Evolutionary conservation across 2,329 filamentous ascomycete genomes (phyloP).

Genomic region (Rutstroemia sp.): DNA sequence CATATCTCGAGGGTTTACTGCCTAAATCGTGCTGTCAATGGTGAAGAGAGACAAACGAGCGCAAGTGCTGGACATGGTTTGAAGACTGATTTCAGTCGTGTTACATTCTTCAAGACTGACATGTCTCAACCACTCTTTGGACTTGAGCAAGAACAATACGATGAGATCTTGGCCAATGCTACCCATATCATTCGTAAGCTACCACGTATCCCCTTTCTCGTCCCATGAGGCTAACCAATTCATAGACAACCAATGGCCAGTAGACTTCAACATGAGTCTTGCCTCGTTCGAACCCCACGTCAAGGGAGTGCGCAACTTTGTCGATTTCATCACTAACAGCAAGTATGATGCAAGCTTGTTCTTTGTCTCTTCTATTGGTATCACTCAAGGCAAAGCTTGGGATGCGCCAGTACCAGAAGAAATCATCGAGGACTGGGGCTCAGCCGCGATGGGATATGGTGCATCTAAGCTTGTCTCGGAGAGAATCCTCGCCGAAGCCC

Average conservation of each 20-base stretch:
- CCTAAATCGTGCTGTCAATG: slow-evolving; percentile 36
- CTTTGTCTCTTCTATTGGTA: slow-evolving; percentile 21
- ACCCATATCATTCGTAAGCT: slow-evolving; percentile 13
- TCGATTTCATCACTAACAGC: slow-evolving; percentile 19
- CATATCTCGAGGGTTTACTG: slow-evolving; percentile 38
- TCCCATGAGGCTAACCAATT: not conserved
- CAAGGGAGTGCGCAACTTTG: slow-evolving; percentile 33
- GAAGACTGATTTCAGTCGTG: slow-evolving; percentile 30
- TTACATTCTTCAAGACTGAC: slow-evolving; percentile 43
- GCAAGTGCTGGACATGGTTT: slow-evolving; percentile 34
- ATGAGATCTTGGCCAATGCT: slow-evolving; percentile 13
- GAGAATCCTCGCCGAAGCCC: slow-evolving; percentile 35
- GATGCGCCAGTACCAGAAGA: slow-evolving; percentile 31
- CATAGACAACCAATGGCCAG: slow-evolving; percentile 29
- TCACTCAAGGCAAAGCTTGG: slow-evolving; percentile 8
- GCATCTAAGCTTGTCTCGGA: slow-evolving; percentile 24
- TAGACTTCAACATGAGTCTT: slow-evolving; percentile 32
- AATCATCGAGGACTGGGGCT: slow-evolving; percentile 27
- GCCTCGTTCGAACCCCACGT: slow-evolving; percentile 32
- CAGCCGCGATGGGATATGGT: slow-evolving; percentile 26
- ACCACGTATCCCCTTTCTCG: slow-evolving; percentile 25
- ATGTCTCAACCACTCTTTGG: slow-evolving; percentile 41
- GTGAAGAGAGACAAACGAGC: slow-evolving; percentile 10
- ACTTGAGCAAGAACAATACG: slow-evolving; percentile 27
- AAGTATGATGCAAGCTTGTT: slow-evolving; percentile 20